Evolutionary conservation across 2,329 filamentous ascomycete species (phyloP).

Genomic region (Stagonosporopsis vannaccii): DNA sequence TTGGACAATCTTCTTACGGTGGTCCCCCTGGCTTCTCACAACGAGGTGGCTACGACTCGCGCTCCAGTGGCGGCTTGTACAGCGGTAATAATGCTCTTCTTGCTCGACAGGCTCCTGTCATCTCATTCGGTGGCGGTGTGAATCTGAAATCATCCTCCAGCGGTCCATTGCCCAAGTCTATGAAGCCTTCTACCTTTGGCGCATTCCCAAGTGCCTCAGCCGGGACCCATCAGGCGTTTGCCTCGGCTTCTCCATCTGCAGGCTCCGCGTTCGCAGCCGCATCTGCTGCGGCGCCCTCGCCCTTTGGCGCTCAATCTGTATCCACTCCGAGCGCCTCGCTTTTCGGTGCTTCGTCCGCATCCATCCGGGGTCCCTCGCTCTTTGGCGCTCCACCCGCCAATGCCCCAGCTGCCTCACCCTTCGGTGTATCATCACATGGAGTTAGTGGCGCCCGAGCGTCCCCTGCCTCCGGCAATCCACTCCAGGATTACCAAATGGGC

Average conservation of each 20-base stretch:
- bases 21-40: no score
- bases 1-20: no score
- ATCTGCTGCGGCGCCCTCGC: background rate
- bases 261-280: no score
- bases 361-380: background rate
- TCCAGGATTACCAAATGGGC: constrained; percentile 86
- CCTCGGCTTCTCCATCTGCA: no score
- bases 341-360: background rate
- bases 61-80: no score
- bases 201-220: no score
- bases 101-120: background rate
- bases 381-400: background rate
- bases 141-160: background rate
- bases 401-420: background rate
- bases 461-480: constrained; percentile 17
- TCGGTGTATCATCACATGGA: background rate
- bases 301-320: background rate
- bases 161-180: no score
- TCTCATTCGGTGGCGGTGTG: background rate
- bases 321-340: background rate
- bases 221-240: no score
- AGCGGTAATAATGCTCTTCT: background rate
- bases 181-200: background rate
- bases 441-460: no score
- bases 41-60: no score